Base-by-base conservation (phyloP, 768 basidiomycete species). In the Strobilomyces dryophilus region DNA sequence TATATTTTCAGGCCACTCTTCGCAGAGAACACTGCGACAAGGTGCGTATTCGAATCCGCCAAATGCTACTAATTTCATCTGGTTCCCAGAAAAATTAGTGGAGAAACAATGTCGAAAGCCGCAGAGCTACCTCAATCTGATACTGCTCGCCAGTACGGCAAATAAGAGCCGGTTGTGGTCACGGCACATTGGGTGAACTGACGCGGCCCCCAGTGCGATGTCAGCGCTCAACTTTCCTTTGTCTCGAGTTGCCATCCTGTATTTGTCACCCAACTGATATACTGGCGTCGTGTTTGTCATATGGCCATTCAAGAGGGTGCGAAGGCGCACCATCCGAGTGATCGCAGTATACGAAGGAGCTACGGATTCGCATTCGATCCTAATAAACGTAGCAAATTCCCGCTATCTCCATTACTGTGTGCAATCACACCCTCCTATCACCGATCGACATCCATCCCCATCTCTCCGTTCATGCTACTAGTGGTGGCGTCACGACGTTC, bases 1-100 rank as follows among this genome's bases (percentile, higher is more conserved):
- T 86, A 87, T 63, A 81, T 86, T 48, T 87, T 87, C 70, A 76
- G 78, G 60, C 84, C 84, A 26, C 40, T 72, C 18, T 54, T 78
- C 10, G 66, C 70, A 39, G 46, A 49, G 31, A 54, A 37, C 6
- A 21, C 24, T 42, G 44, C 53, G 27, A 45, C 40, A 36, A 45
- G 44, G 68, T 69, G 53, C 47, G 60, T 29, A 17, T 11, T 43
- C 41, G 24, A 35, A 24, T 32, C 24, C 18, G 4, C 21, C 12
- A 20, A 8, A 14, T 21, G 18, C 32, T 8, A 35, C 20, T 53
- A 42, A 58, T 49, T 39, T 50, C 17, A 48, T 51, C 29, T 52
- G 29, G 29, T 39, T 47, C 8, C 27, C 51, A 68, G 66, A 36
- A 49, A 56, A 45, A 32, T 40, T 26, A 53, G 46, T 37, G 50